Percentiles rank a stretch among this genome's conserved stretches.
phyloP scores from a whole-genome alignment of 805 yeast species.

The Metschnikowia cubensis region DNA sequence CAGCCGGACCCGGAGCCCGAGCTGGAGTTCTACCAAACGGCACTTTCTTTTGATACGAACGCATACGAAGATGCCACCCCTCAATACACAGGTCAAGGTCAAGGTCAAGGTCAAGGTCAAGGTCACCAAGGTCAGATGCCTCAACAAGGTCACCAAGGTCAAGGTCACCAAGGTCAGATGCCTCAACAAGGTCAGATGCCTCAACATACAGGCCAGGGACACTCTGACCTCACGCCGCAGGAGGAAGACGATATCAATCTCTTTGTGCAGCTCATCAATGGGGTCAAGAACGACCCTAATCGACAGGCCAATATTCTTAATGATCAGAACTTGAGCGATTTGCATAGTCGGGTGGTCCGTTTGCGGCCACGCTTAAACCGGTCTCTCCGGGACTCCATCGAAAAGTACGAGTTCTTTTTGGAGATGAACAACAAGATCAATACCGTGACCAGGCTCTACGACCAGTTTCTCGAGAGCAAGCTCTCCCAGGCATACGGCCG shows the following conservation, averaged over 20 bases:
- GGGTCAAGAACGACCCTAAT: slow-evolving; percentile 45
- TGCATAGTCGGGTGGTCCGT: slow-evolving; percentile 55
- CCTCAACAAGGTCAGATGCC: too few relatives aligned
- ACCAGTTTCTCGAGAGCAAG: slow-evolving; percentile 60
- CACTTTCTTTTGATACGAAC: slow-evolving; percentile 13
- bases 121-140: too few relatives aligned
- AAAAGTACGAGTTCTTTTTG: slow-evolving; percentile 60
- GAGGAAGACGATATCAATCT: slow-evolving; percentile 70
- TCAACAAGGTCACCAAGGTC: too few relatives aligned
- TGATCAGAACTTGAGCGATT: slow-evolving; percentile 50
- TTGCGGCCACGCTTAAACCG: slow-evolving; percentile 68
- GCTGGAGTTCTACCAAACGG: slow-evolving; percentile 21
- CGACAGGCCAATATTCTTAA: slow-evolving; percentile 34
- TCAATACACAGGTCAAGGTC: too few relatives aligned
- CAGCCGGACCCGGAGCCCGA: slow-evolving; percentile 18
- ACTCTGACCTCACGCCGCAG: slow-evolving; percentile 40
- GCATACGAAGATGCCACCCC: slow-evolving; percentile 6
- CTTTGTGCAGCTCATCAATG: slow-evolving; percentile 63
- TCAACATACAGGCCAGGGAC: neutral
- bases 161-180: too few relatives aligned
- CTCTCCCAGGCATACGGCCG: slow-evolving; percentile 34
- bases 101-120: too few relatives aligned
- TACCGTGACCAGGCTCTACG: slow-evolving; percentile 72
- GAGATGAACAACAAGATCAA: slow-evolving; percentile 77
- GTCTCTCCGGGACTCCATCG: slow-evolving; percentile 52